Base-by-base conservation (phyloP, 1,139 yeast species). In the Lodderomyces margitis region DNA sequence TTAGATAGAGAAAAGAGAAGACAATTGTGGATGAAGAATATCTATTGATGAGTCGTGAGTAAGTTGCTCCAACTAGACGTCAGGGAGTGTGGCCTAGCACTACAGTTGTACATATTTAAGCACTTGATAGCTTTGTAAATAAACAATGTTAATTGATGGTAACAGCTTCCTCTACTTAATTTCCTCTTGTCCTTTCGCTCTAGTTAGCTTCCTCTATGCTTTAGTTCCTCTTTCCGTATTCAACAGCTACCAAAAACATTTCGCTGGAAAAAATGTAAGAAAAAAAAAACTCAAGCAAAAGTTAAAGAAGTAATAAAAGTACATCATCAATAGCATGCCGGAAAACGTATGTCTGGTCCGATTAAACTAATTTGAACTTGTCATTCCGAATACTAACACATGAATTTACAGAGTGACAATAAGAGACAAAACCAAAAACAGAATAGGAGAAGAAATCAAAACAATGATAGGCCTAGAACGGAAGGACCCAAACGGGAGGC, bases 401-500 rank as follows among this genome's bases (percentile, higher is more conserved):
- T 8, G 25, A 8, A 23, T 19, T 28, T 7, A 15, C 17, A 28
- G 23, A 39, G 36, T 39, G 33, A 28, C 15, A 39, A 23, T 28
- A 36, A 19, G 25, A 34, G 27, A 25, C 34, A 28, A 12, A 17
- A 21, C 16, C 44, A 38, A 21, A 38, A 40, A 20, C 45, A 45
- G 33, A 34, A 43, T 23, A 43, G 42, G 42, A 46, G 39, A 41
- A 44, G 43, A 42, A 43, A 37, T 32, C 40, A 37, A 27, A 37
- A 35, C 54, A 56, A 51, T 39, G 54, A 55, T 47, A 60, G 58
- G 40, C 57, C 68, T 52, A 75, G 76, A 55, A 74, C 73, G 48
- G 89, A 83, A 55, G 81, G 91, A 10, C 96, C 96, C 25, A 84
- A 83, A 67, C 82, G 87, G 62, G 97, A 91, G 51, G 95, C 96